Conservation (phyloP, 2,329 filamentous ascomycete species). For the Aspergillus sp. region DNA sequence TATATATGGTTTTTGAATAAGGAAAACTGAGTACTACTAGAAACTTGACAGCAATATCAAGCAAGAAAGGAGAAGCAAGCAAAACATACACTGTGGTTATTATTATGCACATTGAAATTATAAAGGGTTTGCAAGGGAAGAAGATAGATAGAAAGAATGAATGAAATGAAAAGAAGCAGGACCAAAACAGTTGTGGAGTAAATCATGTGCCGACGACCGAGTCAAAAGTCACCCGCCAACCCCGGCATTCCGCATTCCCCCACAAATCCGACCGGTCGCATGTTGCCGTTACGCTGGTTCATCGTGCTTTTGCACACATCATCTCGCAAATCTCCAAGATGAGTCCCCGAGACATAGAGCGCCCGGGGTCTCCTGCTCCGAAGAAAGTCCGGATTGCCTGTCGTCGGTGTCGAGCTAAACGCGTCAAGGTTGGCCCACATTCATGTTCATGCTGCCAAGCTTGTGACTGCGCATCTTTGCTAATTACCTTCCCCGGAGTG, state of each 20-base stretch:
- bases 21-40: too few relatives aligned
- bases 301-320: not conserved
- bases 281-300: not conserved
- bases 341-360: not conserved
- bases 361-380: conserved; percentile 6
- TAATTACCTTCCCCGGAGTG: conserved; percentile 26
- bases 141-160: too few relatives aligned
- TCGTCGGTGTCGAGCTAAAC: conserved; percentile 38
- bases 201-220: not conserved
- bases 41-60: too few relatives aligned
- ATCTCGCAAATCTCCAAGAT: not conserved
- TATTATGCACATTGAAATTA: too few relatives aligned
- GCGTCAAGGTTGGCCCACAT: conserved; percentile 36
- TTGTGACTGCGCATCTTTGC: not conserved
- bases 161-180: too few relatives aligned
- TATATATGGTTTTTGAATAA: too few relatives aligned
- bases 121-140: too few relatives aligned
- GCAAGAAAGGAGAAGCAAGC: too few relatives aligned
- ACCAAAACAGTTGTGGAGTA: too few relatives aligned
- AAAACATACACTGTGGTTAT: too few relatives aligned
- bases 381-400: conserved; percentile 45
- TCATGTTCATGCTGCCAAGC: not conserved
- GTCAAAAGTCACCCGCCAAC: not conserved
- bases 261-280: not conserved
- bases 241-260: not conserved